phyloP scores from a whole-genome alignment of 805 yeast species.

The Metschnikowia henanensis region DNA sequence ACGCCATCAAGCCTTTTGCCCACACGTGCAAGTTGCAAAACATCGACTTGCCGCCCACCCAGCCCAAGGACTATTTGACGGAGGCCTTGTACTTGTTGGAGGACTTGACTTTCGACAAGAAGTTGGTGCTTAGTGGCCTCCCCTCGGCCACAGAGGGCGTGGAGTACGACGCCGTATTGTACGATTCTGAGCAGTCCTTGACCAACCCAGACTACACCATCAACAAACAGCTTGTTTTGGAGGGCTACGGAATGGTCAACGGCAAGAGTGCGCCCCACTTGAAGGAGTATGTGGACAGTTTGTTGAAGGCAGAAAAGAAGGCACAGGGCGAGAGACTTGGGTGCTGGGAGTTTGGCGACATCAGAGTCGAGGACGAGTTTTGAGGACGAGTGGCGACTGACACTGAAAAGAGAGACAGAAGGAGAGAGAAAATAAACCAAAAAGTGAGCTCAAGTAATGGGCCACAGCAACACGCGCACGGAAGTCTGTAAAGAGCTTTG shows the following conservation, averaged over 20 bases:
- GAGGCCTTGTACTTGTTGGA: slow-evolving; percentile 57
- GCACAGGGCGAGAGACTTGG: slow-evolving; percentile 57
- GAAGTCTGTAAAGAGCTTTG: too few relatives aligned
- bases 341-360: slow-evolving; percentile 78
- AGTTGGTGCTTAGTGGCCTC: slow-evolving; percentile 54
- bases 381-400: too few relatives aligned
- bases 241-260: slow-evolving; percentile 63
- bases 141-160: slow-evolving; percentile 39
- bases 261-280: slow-evolving; percentile 23
- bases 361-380: slow-evolving; percentile 53
- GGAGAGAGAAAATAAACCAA: too few relatives aligned
- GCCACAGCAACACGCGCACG: too few relatives aligned
- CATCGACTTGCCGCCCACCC: slow-evolving; percentile 56
- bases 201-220: slow-evolving; percentile 56
- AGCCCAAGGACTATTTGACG: slow-evolving; percentile 52
- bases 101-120: slow-evolving; percentile 50
- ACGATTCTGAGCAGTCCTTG: slow-evolving; percentile 55
- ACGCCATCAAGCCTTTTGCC: slow-evolving; percentile 51
- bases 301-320: slow-evolving; percentile 42
- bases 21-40: slow-evolving; percentile 53
- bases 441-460: too few relatives aligned
- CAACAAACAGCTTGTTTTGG: slow-evolving; percentile 55
- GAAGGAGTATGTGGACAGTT: slow-evolving; percentile 35
- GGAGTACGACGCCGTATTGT: slow-evolving; percentile 53
- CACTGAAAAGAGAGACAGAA: background rate